A percentile compares a stretch with the other conserved stretches of the same genome.
phyloP scores from a whole-genome alignment of 495 filamentous ascomycete species.

The Collariella sp. region DNA sequence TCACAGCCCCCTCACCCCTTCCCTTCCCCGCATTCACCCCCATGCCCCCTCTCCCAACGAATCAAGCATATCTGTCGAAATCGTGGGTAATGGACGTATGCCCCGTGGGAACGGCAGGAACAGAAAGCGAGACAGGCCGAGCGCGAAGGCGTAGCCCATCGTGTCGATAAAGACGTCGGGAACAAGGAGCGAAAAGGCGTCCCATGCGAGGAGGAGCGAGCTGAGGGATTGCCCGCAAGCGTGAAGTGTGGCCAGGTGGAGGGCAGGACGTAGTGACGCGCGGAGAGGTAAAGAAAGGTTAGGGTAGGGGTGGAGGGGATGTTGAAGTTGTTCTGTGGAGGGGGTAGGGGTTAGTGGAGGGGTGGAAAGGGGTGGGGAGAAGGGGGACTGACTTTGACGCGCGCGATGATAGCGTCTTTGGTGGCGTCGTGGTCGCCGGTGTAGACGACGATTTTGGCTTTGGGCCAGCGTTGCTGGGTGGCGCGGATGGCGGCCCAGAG shows the following conservation, averaged over 20 bases:
- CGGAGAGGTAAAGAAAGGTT: constrained; percentile 81
- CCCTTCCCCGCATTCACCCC: constrained; percentile 80
- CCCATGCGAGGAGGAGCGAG: constrained; percentile 75
- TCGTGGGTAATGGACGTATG: constrained; percentile 99
- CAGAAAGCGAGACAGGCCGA: constrained; percentile 71
- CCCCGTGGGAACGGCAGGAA: constrained; percentile 79
- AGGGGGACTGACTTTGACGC: constrained; percentile 54
- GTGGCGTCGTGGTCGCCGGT: constrained; percentile 86
- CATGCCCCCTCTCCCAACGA: constrained; percentile 61
- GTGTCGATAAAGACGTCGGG: constrained; percentile 95
- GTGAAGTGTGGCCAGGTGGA: constrained; percentile 89
- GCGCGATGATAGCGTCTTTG: constrained; percentile 67
- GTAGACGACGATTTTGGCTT: constrained; percentile 82
- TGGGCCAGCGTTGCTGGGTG: constrained; percentile 82
- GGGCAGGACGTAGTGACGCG: constrained; percentile 72
- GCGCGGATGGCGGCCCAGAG: constrained; percentile 93
- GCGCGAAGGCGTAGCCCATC: constrained; percentile 92
- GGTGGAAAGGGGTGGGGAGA: neutral
- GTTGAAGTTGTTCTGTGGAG: constrained; percentile 69
- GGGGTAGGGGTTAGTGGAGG: neutral
- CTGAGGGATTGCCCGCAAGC: constrained; percentile 84
- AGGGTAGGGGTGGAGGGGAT: constrained; percentile 80
- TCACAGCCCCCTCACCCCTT: constrained; percentile 55
- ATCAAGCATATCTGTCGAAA: constrained; percentile 93
- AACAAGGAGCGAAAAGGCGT: constrained; percentile 84